Percentiles rank a stretch among this genome's conserved stretches.
phyloP scores from a whole-genome alignment of 306 rosid genomes.

The Cicer yamashitae region DNA sequence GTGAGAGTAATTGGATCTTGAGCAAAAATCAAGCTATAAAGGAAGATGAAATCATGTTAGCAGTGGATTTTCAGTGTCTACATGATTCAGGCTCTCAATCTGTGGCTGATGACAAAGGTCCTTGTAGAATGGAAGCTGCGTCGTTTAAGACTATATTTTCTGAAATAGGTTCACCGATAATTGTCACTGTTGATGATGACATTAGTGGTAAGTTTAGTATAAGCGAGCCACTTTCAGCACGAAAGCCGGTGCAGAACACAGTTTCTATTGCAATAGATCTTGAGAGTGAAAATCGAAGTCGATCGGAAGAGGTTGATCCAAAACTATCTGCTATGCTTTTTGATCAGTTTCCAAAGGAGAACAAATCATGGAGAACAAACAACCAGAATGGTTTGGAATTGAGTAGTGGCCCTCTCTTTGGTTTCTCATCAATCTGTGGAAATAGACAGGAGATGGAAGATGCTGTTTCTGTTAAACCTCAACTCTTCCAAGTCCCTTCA shows the following conservation, averaged over 20 bases:
- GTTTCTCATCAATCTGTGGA: conserved; percentile 70
- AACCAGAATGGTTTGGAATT: conserved; percentile 43
- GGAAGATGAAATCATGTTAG: conserved; percentile 49
- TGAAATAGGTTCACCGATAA: conserved; percentile 40
- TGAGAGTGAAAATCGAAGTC: conserved; percentile 49
- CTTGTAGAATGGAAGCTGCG: conserved; percentile 34
- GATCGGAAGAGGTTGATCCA: conserved; percentile 56
- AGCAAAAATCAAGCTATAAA: conserved; percentile 41
- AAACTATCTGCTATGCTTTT: conserved; percentile 41
- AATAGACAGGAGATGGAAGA: conserved; percentile 87
- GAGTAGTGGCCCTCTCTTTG: conserved; percentile 64
- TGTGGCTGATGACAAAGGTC: conserved; percentile 26
- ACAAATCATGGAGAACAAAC: conserved; percentile 50
- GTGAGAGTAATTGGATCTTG: conserved; percentile 52
- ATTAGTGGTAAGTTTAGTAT: conserved; percentile 29
- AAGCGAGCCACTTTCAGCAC: conserved; percentile 37
- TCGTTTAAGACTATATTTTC: conserved; percentile 33
- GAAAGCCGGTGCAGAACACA: conserved; percentile 44
- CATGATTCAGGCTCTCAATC: conserved; percentile 45
- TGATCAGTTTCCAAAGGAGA: conserved; percentile 47
- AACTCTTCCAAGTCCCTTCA: conserved; percentile 58
- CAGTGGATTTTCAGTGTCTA: conserved; percentile 44
- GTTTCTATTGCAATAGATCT: conserved; percentile 49
- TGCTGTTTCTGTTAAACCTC: conserved; percentile 65
- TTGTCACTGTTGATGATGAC: conserved; percentile 45